Evolutionary conservation across 805 yeast genomes (phyloP), one percentile per base, ranked within the genome.

Genomic region (Schizosaccharomyces lindneri): DNA sequence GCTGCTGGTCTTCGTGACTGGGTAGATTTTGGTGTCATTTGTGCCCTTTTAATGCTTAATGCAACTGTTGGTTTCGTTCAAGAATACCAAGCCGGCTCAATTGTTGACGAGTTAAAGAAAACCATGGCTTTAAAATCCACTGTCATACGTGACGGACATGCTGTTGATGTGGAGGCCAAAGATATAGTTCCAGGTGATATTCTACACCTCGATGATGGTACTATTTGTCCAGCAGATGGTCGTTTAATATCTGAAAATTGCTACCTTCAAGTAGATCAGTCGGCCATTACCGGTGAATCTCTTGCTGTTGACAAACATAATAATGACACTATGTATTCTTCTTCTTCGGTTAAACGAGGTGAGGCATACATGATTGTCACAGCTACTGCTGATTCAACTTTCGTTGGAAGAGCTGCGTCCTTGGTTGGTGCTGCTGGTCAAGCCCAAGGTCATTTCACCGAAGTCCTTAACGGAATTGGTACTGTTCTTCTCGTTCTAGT

Each of bases 11-110:
- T 87, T 70, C 87, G 86, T 78, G 96, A 88, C 78, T 88, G 97
- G 97, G 95, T 88, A 71, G 96, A 88, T 81, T 88, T 88, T 79
- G 96, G 97, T 82, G 97, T 88, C 73, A 88, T 88, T 73, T 82
- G 86, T 75, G 96, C 84, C 76, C 77, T 88, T 69, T 79, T 88
- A 69, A 68, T 83, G 74, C 81, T 88, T 73, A 88, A 88, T 76
- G 96, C 96, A 66, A 76, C 77, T 70, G 96, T 88, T 74, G 97
- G 97, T 81, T 88, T 88, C 83, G 79, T 87, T 69, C 97, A 88
- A 79, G 97, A 88, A 77, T 89, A 77, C 84, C 95, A 88, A 78
- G 97, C 97, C 67, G 96, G 96, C 79, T 87, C 95, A 65, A 88
- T 88, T 79, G 96, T 88, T 68, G 95, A 87, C 63, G 96, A 88